A percentile compares a stretch with the other conserved stretches of the same genome.
Conservation (phyloP, 306 rosid genomes). For the Ormosia emarginata region DNA sequence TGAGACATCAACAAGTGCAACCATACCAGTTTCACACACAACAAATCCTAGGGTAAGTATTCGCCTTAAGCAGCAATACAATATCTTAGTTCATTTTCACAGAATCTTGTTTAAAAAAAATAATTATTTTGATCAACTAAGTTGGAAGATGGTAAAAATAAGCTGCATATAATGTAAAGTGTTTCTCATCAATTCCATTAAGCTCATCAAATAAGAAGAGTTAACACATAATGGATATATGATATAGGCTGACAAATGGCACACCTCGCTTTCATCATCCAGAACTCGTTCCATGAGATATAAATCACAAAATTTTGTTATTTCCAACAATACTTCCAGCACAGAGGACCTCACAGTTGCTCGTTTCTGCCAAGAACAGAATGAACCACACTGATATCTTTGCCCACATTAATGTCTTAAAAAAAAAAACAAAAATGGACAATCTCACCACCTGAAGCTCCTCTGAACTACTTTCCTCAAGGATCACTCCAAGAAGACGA, state of each 20-base stretch:
- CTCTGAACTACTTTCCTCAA: conserved; percentile 67
- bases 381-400: conserved; percentile 8
- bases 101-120: background rate
- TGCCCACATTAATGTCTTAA: conserved; percentile 5
- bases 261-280: conserved; percentile 77
- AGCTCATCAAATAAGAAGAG: background rate
- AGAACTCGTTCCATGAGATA: conserved; percentile 82
- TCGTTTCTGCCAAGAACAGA: conserved; percentile 56
- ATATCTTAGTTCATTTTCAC: background rate
- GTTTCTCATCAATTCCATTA: background rate
- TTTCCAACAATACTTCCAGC: conserved; percentile 69
- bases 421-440: background rate
- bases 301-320: conserved; percentile 74
- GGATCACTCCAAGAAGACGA: conserved; percentile 68
- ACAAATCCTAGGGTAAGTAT: background rate
- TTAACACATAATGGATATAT: background rate
- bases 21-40: background rate
- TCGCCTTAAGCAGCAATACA: background rate
- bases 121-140: background rate
- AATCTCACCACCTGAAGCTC: conserved; percentile 70
- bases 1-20: background rate
- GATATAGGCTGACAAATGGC: background rate
- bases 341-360: conserved; percentile 71
- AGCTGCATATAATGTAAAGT: background rate
- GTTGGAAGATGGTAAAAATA: background rate